These are phyloP conservation scores for Hyaloraphidium curvatum DNA, from an alignment of 192 early-diverging fungal species.

Conservation along the genomic window DNA sequence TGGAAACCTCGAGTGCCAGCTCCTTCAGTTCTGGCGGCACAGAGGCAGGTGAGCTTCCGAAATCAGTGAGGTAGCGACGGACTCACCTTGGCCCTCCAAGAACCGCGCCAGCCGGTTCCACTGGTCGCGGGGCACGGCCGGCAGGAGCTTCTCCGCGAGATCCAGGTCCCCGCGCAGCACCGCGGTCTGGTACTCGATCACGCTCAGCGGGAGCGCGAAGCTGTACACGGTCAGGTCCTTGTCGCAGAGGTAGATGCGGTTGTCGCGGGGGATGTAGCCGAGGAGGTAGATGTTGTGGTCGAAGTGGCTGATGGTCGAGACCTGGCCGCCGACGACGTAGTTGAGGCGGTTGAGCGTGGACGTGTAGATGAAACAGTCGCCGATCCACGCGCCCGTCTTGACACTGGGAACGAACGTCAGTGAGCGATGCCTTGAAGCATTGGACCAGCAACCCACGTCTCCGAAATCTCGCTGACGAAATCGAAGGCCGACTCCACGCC, in stretches of 20 bases:
- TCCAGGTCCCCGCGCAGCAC: conserved; percentile 84
- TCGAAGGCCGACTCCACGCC: conserved; percentile 93
- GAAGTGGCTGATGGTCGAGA: conserved; percentile 91
- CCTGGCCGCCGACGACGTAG: conserved; percentile 88
- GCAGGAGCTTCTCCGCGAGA: conserved; percentile 55
- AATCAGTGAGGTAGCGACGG: background rate
- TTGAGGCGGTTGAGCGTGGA: conserved; percentile 75
- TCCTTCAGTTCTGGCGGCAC: conserved; percentile 47
- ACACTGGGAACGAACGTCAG: conserved; percentile 28
- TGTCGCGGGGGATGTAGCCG: conserved; percentile 84
- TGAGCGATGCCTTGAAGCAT: background rate
- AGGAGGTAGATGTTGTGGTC: conserved; percentile 78
- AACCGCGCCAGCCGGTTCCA: conserved; percentile 82
- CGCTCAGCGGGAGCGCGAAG: conserved; percentile 74
- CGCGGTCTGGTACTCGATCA: conserved; percentile 98
- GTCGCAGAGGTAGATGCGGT: conserved; percentile 84
- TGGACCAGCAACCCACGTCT: conserved; percentile 26
- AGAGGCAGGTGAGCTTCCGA: background rate
- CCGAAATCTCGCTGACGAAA: conserved; percentile 78
- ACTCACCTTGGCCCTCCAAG: conserved; percentile 62
- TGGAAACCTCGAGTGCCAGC: conserved; percentile 82
- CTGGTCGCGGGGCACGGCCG: conserved; percentile 72
- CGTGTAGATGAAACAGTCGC: conserved; percentile 98
- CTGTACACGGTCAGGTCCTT: conserved; percentile 80
- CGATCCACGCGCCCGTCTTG: conserved; percentile 89